phyloP scores from a whole-genome alignment of 257 asterid species.

The Haberlea rhodopensis region DNA sequence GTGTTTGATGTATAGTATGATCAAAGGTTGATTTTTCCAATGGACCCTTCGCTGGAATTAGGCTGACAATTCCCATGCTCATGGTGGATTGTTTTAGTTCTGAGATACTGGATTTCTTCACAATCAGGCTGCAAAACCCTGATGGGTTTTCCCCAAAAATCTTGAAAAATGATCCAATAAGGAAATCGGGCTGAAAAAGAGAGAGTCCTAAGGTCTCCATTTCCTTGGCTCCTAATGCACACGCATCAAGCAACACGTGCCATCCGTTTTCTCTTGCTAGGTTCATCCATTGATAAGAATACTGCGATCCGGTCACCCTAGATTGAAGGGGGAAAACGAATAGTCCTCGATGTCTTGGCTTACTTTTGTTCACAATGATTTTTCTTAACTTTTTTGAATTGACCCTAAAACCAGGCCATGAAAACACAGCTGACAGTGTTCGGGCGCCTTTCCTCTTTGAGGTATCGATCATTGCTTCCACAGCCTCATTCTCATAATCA shows the following conservation, averaged over 20 bases:
- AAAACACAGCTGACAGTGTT: constrained; percentile 50
- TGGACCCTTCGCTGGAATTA: constrained; percentile 38
- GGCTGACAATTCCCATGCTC: constrained; percentile 54
- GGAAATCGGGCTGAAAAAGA: constrained; percentile 68
- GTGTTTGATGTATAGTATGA: constrained; percentile 16
- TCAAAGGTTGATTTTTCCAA: constrained; percentile 19
- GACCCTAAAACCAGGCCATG: constrained; percentile 69
- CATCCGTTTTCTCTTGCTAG: constrained; percentile 77
- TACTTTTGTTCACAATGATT: constrained; percentile 34
- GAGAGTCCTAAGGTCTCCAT: constrained; percentile 92
- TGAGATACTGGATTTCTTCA: constrained; percentile 53
- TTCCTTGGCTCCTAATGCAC: constrained; percentile 68
- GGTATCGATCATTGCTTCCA: constrained; percentile 42
- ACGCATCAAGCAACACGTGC: constrained; percentile 83
- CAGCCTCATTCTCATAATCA: constrained; percentile 64
- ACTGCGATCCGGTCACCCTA: constrained; percentile 57
- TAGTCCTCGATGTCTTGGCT: constrained; percentile 43
- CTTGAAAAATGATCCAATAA: constrained; percentile 67
- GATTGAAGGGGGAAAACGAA: constrained; percentile 82
- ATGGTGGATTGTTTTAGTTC: constrained; percentile 32
- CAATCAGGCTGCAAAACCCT: constrained; percentile 69
- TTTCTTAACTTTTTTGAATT: constrained; percentile 55
- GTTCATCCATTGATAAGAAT: constrained; percentile 83
- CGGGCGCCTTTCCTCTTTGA: constrained; percentile 45
- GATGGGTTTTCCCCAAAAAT: constrained; percentile 82